These are phyloP conservation scores for Prunus yedoensis DNA, from an alignment of 331 rosid genomes.

Conservation along the genomic window DNA sequence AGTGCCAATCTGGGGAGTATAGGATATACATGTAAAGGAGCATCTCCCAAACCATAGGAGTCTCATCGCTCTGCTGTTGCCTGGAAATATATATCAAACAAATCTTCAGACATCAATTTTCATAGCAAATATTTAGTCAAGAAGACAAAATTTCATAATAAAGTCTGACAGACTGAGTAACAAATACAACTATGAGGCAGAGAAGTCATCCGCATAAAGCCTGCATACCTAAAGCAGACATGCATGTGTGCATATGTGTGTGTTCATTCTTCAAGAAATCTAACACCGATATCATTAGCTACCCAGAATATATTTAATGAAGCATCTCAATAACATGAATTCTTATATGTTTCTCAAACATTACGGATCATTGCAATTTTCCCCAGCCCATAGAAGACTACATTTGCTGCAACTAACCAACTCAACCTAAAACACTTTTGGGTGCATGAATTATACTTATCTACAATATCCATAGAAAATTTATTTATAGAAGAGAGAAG, in stretches of 20 bases:
- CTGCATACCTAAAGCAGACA: neutral
- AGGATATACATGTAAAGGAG: conserved; percentile 83
- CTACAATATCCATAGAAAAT: neutral
- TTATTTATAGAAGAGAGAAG: neutral
- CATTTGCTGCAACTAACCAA: conserved; percentile 1
- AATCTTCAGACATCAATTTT: conserved; percentile 21
- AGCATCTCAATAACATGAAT: neutral
- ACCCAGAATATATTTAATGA: neutral
- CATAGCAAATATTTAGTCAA: conserved; percentile 1
- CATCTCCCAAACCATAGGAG: conserved; percentile 95
- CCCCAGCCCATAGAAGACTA: conserved; percentile 12
- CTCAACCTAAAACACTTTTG: neutral
- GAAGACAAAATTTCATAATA: neutral
- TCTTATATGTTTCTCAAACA: neutral
- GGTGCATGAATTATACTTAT: too few relatives aligned
- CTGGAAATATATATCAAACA: conserved; percentile 37
- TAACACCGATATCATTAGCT: neutral
- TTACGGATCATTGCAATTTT: neutral
- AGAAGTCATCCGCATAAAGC: conserved; percentile 6
- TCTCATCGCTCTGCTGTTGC: conserved; percentile 92
- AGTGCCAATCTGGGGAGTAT: conserved; percentile 92
- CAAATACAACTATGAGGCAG: neutral
- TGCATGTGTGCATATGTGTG: neutral
- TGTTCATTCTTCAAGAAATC: neutral
- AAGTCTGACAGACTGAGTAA: neutral